These are phyloP conservation scores for Madurella mycetomatis DNA, from an alignment of 2,329 filamentous ascomycete genomes.

Conservation along the genomic window DNA sequence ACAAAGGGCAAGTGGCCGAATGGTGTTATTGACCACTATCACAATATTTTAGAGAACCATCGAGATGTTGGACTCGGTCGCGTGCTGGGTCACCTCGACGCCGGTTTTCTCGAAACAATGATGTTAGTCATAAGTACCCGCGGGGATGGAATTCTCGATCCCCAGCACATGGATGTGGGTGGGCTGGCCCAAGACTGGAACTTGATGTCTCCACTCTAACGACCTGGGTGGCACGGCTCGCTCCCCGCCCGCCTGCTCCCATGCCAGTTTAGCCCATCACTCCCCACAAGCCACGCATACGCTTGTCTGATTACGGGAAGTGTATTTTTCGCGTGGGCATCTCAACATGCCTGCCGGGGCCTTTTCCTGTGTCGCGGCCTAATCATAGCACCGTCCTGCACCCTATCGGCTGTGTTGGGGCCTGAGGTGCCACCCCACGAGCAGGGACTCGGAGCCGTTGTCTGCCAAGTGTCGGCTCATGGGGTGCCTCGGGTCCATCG, in stretches of 20 bases:
- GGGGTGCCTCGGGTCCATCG: slow-evolving; percentile 9
- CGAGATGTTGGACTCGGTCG: no score
- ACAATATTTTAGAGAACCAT: no score
- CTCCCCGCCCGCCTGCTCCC: background rate
- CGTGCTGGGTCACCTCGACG: no score
- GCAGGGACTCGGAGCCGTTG: background rate
- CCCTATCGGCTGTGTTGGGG: background rate
- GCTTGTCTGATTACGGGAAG: slow-evolving; percentile 16
- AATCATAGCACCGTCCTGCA: background rate
- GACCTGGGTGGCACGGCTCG: background rate
- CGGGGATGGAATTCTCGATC: no score
- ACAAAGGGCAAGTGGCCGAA: no score
- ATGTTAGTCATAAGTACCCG: background rate
- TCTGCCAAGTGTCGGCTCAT: slow-evolving; percentile 1
- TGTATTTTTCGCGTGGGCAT: slow-evolving; percentile 14
- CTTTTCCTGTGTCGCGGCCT: background rate
- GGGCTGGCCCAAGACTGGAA: no score
- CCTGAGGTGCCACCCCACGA: slow-evolving; percentile 2
- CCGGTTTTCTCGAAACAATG: background rate
- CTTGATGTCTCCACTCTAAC: no score
- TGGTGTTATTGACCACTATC: no score
- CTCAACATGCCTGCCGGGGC: slow-evolving; percentile 4
- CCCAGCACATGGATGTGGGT: no score
- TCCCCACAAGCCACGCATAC: background rate
- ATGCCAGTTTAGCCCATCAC: background rate